Conservation (phyloP, 164 flowering plant species). For the Warburgia ugandensis region DNA sequence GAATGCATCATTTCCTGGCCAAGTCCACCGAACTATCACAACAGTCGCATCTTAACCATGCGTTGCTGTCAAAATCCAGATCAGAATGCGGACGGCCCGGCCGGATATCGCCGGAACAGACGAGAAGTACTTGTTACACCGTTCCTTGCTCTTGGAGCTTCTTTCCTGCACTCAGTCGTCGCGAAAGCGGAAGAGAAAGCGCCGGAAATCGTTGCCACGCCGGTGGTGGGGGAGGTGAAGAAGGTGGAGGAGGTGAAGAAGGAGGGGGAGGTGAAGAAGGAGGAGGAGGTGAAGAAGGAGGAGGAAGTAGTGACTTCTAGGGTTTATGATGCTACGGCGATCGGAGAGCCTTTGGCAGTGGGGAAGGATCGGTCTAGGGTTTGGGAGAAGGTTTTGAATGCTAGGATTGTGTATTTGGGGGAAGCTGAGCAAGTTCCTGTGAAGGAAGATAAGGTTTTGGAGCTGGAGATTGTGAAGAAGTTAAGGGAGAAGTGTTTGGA, state of each 20-base stretch:
- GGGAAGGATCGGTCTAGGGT: constrained; percentile 83
- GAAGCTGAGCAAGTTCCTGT: constrained; percentile 95
- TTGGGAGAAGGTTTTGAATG: constrained; percentile 93
- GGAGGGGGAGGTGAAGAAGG: constrained; percentile 15
- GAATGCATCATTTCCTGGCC: constrained; percentile 8
- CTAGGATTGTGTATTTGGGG: constrained; percentile 77
- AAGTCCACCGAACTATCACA: constrained; percentile 1
- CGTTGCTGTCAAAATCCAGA: constrained; percentile 9
- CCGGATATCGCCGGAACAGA: constrained; percentile 14
- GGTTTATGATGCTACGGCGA: constrained; percentile 83
- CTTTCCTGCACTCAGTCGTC: constrained; percentile 36
- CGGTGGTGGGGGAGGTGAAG: constrained; percentile 4
- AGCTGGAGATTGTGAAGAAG: constrained; percentile 72
- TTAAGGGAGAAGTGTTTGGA: constrained; percentile 60
- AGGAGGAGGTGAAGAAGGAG: constrained; percentile 8
- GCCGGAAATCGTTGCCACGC: constrained; percentile 13
- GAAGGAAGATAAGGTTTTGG: constrained; percentile 75
- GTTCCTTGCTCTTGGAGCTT: constrained; percentile 43
- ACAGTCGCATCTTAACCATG: constrained; percentile 4
- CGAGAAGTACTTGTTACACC: constrained; percentile 55
- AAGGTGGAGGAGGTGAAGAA: constrained; percentile 17
- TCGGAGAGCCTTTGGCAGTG: constrained; percentile 87
- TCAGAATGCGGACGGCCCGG: constrained; percentile 7
- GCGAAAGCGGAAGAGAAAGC: constrained; percentile 50
- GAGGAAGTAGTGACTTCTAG: constrained; percentile 60